Evolutionary conservation across 1,284 basidiomycete genomes (phyloP).

Genomic region (Pisolithus thermaeus): DNA sequence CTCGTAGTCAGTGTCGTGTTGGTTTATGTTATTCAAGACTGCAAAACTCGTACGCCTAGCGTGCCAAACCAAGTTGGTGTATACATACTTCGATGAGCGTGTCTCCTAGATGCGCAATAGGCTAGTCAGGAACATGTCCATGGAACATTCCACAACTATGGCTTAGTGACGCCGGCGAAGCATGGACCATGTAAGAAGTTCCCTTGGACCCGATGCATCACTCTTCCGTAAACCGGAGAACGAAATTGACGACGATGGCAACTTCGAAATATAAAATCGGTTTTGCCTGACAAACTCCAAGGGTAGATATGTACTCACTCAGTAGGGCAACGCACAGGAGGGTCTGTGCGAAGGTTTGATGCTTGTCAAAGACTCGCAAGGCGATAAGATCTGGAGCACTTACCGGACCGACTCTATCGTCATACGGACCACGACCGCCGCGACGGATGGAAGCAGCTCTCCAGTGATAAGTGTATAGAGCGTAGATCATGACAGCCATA

Average conservation of each 20-base stretch:
- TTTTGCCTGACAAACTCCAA: constrained; percentile 3
- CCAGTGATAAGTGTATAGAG: constrained; percentile 94
- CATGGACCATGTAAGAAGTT: not conserved
- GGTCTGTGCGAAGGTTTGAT: constrained; percentile 47
- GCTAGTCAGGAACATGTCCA: not conserved
- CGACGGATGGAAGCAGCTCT: constrained; percentile 89
- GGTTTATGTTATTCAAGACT: too few relatives aligned
- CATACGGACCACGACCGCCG: constrained; percentile 92
- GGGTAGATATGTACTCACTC: constrained; percentile 43
- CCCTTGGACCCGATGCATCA: constrained; percentile 3
- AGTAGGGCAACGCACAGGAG: constrained; percentile 82
- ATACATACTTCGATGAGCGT: too few relatives aligned
- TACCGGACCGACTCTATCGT: constrained; percentile 87
- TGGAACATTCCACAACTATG: not conserved
- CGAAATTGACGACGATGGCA: constrained; percentile 86
- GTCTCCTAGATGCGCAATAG: not conserved
- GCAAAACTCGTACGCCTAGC: too few relatives aligned
- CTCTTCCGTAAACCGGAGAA: constrained; percentile 65
- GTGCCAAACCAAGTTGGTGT: too few relatives aligned
- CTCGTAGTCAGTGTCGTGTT: too few relatives aligned
- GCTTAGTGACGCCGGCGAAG: not conserved
- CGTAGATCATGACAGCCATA: constrained; percentile 96
- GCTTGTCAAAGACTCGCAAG: constrained; percentile 6
- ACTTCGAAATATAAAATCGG: constrained; percentile 39
- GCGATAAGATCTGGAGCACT: constrained; percentile 27